A percentile compares a stretch with the other conserved stretches of the same genome.
Conservation (phyloP, 192 early-diverging fungal genomes). For the Umbelopsis sp. region DNA sequence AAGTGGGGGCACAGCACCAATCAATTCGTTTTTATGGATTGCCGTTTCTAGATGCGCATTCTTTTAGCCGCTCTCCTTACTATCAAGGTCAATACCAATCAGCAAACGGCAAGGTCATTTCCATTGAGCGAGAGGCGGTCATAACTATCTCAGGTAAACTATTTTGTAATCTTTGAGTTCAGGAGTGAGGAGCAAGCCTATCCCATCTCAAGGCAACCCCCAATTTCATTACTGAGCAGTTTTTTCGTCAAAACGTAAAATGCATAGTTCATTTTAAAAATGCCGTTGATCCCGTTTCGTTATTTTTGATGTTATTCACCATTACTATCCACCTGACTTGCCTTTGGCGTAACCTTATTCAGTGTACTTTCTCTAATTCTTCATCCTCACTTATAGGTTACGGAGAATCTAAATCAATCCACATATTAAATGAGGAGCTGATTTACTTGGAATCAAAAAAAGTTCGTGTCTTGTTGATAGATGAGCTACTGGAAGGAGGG, state of each 20-base stretch:
- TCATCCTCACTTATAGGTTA: slow-evolving; percentile 32
- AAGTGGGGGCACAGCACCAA: no score
- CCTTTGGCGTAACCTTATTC: no score
- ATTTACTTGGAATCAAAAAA: slow-evolving; percentile 50
- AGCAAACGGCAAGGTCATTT: slow-evolving; percentile 47
- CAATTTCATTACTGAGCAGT: background rate
- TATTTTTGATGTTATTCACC: no score
- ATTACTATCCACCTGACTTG: no score
- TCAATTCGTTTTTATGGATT: background rate
- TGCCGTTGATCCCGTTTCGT: slow-evolving; percentile 11
- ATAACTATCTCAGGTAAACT: slow-evolving; percentile 47
- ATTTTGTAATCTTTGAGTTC: background rate
- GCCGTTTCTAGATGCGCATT: slow-evolving; percentile 46
- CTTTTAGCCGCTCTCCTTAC: slow-evolving; percentile 55
- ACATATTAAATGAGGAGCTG: slow-evolving; percentile 49
- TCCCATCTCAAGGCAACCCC: background rate
- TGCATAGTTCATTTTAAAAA: background rate
- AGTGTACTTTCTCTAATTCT: no score
- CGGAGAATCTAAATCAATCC: slow-evolving; percentile 42
- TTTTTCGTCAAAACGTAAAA: slow-evolving; percentile 5
- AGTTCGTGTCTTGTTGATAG: slow-evolving; percentile 45
- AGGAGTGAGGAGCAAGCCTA: background rate
- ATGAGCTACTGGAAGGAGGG: slow-evolving; percentile 52
- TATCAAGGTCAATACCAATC: slow-evolving; percentile 53
- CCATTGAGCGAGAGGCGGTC: slow-evolving; percentile 45